phyloP scores from a whole-genome alignment of 495 filamentous ascomycete genomes.

The Usnea hakonensis region DNA sequence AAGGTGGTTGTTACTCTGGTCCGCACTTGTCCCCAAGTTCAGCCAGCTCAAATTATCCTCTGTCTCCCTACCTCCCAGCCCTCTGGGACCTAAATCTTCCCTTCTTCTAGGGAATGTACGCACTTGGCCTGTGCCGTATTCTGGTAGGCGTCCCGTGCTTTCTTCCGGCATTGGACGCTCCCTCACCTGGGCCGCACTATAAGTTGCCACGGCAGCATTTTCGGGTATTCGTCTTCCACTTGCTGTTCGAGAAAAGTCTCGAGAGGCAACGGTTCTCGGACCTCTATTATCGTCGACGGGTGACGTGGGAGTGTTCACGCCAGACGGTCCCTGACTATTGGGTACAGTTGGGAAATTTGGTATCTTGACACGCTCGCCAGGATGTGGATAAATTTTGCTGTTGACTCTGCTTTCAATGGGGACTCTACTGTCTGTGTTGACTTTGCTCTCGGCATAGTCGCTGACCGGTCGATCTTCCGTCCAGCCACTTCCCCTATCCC shows the following conservation, averaged over 20 bases:
- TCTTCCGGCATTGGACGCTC: conserved; percentile 2
- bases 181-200: not conserved
- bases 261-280: conserved; percentile 19
- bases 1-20: conserved; percentile 9
- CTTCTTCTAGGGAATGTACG: conserved; percentile 13
- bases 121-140: conserved; percentile 12
- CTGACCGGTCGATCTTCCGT: conserved; percentile 13
- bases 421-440: not conserved
- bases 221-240: conserved; percentile 4
- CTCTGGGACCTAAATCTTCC: conserved; percentile 19
- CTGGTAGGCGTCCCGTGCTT: conserved; percentile 9
- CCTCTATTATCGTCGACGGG: conserved; percentile 13
- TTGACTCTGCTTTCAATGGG: conserved; percentile 16
- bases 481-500: conserved; percentile 17
- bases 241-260: conserved; percentile 18
- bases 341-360: conserved; percentile 26
- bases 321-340: conserved; percentile 18
- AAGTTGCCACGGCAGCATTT: not conserved
- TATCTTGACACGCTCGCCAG: conserved; percentile 25
- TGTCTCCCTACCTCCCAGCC: conserved; percentile 18
- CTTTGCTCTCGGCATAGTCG: not conserved
- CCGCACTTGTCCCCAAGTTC: conserved; percentile 41
- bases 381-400: conserved; percentile 22
- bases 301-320: conserved; percentile 6
- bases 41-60: conserved; percentile 75